These are phyloP conservation scores for Oemleria cerasiformis DNA, from an alignment of 306 rosid genomes.

Conservation along the genomic window DNA sequence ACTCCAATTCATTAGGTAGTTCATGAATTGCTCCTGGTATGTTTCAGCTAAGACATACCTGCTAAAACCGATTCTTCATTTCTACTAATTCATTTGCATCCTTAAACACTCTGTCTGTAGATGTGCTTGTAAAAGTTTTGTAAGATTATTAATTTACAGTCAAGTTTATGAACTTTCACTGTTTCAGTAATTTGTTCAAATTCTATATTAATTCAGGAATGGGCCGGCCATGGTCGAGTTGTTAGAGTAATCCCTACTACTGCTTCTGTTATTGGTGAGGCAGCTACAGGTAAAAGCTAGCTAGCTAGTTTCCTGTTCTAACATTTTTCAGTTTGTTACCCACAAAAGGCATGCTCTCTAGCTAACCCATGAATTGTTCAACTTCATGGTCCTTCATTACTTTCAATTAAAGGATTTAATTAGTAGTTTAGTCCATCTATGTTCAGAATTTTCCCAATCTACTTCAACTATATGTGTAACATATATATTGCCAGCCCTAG, in stretches of 20 bases:
- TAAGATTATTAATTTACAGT: neutral
- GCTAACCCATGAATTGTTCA: neutral
- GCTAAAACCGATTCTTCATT: no score
- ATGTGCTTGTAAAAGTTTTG: neutral
- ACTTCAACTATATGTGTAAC: neutral
- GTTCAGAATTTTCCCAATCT: neutral
- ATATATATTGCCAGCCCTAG: neutral
- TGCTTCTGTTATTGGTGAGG: slow-evolving; percentile 73
- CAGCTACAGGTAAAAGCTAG: slow-evolving; percentile 63
- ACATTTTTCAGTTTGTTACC: neutral
- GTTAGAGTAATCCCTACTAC: slow-evolving; percentile 82
- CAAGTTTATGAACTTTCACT: neutral
- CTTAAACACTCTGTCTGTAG: no score
- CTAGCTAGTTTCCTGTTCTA: neutral
- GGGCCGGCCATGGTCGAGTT: slow-evolving; percentile 71
- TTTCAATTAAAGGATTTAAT: neutral
- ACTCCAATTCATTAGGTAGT: neutral
- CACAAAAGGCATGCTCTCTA: neutral
- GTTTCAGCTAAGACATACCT: neutral
- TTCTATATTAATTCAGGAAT: slow-evolving; percentile 50
- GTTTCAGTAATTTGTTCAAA: neutral
- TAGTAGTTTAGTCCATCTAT: neutral
- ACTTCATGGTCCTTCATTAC: neutral
- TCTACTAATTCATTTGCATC: no score
- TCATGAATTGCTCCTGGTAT: neutral